Conservation (phyloP, 352 stramenopile species). For the Pythium chondricola region DNA sequence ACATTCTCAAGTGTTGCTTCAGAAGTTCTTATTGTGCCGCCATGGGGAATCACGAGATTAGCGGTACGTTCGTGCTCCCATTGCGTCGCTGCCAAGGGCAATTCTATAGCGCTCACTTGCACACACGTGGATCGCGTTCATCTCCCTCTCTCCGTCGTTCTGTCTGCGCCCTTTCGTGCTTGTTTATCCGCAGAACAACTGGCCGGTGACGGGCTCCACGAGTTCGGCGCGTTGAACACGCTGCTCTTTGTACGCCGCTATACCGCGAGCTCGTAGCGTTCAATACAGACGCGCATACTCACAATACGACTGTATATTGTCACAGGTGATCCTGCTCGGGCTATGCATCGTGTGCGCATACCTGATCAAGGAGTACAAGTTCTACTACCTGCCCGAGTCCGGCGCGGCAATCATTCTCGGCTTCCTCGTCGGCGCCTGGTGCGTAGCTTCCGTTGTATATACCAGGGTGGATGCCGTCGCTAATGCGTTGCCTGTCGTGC, state of each 20-base stretch:
- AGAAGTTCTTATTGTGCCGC: no score
- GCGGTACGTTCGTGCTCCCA: no score
- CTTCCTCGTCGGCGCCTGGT: conserved; percentile 77
- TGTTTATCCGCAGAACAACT: conserved; percentile 15
- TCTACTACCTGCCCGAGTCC: conserved; percentile 88
- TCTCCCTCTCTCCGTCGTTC: no score
- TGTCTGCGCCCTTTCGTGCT: no score
- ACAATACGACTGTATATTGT: no score
- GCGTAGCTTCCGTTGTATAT: neutral
- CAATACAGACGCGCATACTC: no score
- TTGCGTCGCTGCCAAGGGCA: no score
- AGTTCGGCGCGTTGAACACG: conserved; percentile 86
- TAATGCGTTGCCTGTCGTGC: neutral
- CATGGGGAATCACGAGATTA: no score
- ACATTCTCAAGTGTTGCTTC: no score
- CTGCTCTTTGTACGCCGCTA: conserved; percentile 63
- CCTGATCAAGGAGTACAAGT: conserved; percentile 87
- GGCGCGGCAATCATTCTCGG: conserved; percentile 90
- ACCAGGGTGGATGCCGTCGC: no score
- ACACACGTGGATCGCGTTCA: no score
- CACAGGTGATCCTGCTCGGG: conserved; percentile 76
- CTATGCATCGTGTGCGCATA: conserved; percentile 89
- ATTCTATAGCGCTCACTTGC: no score
- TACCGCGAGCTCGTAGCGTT: neutral
- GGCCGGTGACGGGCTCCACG: conserved; percentile 58